Base-by-base conservation (phyloP, 176 grass and related monocot species). In the Ensete ventricosum region DNA sequence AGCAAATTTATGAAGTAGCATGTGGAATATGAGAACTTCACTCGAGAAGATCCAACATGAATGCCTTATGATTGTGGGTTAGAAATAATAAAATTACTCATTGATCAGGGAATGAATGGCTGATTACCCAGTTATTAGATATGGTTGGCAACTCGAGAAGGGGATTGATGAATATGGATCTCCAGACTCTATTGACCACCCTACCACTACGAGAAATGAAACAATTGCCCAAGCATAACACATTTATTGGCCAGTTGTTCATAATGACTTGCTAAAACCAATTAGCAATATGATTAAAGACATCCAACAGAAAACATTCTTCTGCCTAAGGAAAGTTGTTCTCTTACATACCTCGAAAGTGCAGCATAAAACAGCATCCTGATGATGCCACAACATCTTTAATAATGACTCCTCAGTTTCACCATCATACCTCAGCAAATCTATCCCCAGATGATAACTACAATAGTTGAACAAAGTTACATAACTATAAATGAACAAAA, bases 371-470 rank as follows among this genome's bases (percentile, higher is more conserved):
- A 99, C 82, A 48, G 95, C 88, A 25, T 99, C 95, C 73, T 89
- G 88, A 29, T 94, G 86, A 83, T 99, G 88, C 95, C 95, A 99
- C 72, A 99, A 85, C 80, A 85, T 87, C 84, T 86, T 94, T 78
- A 99, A 52, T 67, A 93, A 76, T 14, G 86, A 75, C n/a, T 91
- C 95, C 80, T 87, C 84, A 54, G 84, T 82, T 86, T 83, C 83
- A 77, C 85, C 82, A 50, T 81, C 82, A 19, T 79, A 86, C n/a
- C 51, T 79, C 75, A 99, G 79, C 76, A 99, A 86, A 59, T 99
- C 96, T 52, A 95, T 70, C 0, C 88, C 91, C 76, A 99, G 71
- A 73, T 99, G 91, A 54, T 86, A 91, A 64, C 96, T 99, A 53
- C 67, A 86, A 69, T 73, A 11, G 67, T 57, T 52, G 79, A 71